These are phyloP conservation scores for Phanerochaete sordida DNA, from an alignment of 768 basidiomycete genomes.

Conservation along the genomic window DNA sequence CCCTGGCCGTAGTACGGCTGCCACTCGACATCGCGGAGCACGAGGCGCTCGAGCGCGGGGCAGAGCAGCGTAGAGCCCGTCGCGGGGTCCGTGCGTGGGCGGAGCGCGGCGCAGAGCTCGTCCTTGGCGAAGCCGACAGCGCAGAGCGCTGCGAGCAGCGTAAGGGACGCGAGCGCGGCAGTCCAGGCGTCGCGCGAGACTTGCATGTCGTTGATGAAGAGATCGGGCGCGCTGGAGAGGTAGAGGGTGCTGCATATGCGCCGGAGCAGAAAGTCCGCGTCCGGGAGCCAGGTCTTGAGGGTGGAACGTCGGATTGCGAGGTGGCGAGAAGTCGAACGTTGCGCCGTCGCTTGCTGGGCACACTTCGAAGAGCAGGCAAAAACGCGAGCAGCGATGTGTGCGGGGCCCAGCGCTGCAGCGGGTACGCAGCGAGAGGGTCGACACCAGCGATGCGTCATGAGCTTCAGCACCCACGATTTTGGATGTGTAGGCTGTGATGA, in stretches of 20 bases:
- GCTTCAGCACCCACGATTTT: background rate
- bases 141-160: background rate
- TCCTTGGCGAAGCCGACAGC: background rate
- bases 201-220: background rate
- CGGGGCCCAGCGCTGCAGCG: background rate
- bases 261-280: background rate
- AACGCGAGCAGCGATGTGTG: background rate
- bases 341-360: too few relatives aligned
- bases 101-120: background rate
- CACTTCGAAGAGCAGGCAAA: background rate
- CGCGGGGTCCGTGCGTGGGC: too few relatives aligned
- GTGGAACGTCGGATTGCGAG: background rate
- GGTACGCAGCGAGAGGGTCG: background rate
- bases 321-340: background rate
- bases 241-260: background rate
- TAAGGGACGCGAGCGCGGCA: background rate
- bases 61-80: too few relatives aligned
- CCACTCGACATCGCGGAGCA: background rate
- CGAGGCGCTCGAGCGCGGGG: background rate
- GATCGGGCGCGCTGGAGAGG: background rate
- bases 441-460: background rate
- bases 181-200: background rate
- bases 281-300: background rate
- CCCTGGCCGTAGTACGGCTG: background rate
- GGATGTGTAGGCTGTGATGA: background rate